phyloP scores from a whole-genome alignment of 2,329 filamentous ascomycete genomes.

The Trichoderma sp. region DNA sequence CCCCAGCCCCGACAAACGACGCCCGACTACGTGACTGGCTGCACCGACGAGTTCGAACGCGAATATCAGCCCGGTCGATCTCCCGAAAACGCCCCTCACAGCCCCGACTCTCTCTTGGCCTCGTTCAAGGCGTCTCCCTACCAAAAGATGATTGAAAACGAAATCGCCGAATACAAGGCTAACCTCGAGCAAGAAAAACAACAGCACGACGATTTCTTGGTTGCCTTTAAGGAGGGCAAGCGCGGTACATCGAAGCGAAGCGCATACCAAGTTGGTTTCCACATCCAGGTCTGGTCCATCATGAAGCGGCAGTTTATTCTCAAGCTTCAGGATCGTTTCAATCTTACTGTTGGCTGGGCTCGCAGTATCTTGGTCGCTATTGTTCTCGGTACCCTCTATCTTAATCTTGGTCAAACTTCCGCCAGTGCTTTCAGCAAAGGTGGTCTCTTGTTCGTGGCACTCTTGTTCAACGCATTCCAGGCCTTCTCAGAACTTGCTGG shows the following conservation, averaged over 20 bases:
- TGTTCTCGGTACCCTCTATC: constrained; percentile 77
- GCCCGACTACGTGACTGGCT: constrained; percentile 79
- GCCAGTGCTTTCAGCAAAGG: constrained; percentile 78
- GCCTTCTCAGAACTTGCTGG: constrained; percentile 76
- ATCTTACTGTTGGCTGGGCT: constrained; percentile 71
- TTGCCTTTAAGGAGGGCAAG: constrained; percentile 77
- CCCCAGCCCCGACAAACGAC: constrained; percentile 77
- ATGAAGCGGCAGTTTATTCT: constrained; percentile 83
- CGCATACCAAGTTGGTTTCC: constrained; percentile 81
- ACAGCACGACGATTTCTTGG: constrained; percentile 73
- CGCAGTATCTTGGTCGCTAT: constrained; percentile 72
- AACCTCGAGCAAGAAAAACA: constrained; percentile 64
- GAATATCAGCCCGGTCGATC: constrained; percentile 71
- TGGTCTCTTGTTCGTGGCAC: constrained; percentile 76
- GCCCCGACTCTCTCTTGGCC: constrained; percentile 64
- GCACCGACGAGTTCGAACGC: constrained; percentile 81
- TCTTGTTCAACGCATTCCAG: constrained; percentile 86
- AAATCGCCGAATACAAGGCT: constrained; percentile 71
- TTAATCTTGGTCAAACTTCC: constrained; percentile 65
- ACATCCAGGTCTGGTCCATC: constrained; percentile 78
- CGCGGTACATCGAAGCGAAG: constrained; percentile 72
- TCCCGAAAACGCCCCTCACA: constrained; percentile 66
- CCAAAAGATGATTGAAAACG: constrained; percentile 57
- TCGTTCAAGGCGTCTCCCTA: constrained; percentile 70
- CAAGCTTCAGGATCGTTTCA: constrained; percentile 83